phyloP scores from a whole-genome alignment of 2,329 filamentous ascomycete genomes.

The Epichloe sibirici region DNA sequence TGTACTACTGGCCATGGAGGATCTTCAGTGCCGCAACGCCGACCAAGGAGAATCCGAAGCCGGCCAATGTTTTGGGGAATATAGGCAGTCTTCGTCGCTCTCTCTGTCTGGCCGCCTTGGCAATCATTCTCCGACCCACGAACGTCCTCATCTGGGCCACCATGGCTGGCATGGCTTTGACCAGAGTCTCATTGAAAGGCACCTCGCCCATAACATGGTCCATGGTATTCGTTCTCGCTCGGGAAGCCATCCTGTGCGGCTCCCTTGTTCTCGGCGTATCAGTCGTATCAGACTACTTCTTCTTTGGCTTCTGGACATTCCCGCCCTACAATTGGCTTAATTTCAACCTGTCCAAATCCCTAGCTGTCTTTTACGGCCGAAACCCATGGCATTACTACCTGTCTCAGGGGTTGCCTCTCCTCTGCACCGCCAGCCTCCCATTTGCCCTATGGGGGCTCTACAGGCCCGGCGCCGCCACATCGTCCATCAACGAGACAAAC shows the following conservation, averaged over 20 bases:
- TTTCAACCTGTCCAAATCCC: constrained; percentile 78
- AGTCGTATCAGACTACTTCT: constrained; percentile 56
- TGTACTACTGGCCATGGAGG: constrained; percentile 81
- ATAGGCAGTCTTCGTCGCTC: constrained; percentile 36
- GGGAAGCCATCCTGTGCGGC: constrained; percentile 54
- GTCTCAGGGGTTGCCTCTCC: constrained; percentile 75
- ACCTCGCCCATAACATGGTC: constrained; percentile 29
- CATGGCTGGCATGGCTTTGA: constrained; percentile 39
- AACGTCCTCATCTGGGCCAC: constrained; percentile 77
- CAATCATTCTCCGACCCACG: constrained; percentile 79
- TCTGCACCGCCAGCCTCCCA: constrained; percentile 72
- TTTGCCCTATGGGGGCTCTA: constrained; percentile 59
- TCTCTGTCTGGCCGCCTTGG: constrained; percentile 64
- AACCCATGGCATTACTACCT: constrained; percentile 92
- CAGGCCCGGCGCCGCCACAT: constrained; percentile 22
- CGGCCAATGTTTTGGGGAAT: constrained; percentile 14
- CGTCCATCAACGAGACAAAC: constrained; percentile 23
- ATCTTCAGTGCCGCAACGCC: constrained; percentile 36
- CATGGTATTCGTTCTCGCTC: constrained; percentile 40
- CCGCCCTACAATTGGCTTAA: constrained; percentile 78
- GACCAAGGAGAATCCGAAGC: constrained; percentile 28
- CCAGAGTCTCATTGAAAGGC: constrained; percentile 22
- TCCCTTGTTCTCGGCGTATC: constrained; percentile 50
- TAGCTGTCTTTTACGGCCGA: constrained; percentile 84
- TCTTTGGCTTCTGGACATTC: constrained; percentile 79